Evolutionary conservation across 331 rosid genomes (phyloP), one percentile per base, ranked within the genome.

Genomic region (Cydonia oblonga): DNA sequence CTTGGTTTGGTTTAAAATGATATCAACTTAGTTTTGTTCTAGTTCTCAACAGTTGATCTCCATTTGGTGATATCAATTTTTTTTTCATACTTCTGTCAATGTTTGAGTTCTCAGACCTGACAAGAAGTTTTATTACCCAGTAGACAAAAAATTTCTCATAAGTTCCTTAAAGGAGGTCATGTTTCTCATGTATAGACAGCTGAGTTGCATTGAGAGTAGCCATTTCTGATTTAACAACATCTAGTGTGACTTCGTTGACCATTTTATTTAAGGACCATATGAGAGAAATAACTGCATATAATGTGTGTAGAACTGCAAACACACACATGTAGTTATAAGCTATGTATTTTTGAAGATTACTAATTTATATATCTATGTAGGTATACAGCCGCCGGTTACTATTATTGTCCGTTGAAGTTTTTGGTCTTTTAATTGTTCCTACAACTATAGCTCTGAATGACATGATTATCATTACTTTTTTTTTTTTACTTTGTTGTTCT

Each of bases 401-500:
- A 13, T 24, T 30, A 33, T 38, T 40, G 35, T 44, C 57, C 28
- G 32, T 26, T 42, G 33, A 14, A 35, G 10, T n/a, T 9, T 3
- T 14, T 16, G 33, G 0, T 13, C 42, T 23, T 42, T 56, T 52
- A 18, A 52, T 9, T 13, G 44, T 61, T 20, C 16, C 49, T 33
- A 22, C 51, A 60, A 2, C 13, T 61, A 18, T 24, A 30, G 16
- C 9, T 8, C 46, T 26, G 25, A 22, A 15, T 22, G 70, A 44
- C 10, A 4, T 53, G 46, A 33, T 74, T 54, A 51, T 67, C 18
- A 26, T 72, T 32, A 32, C 35, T 38, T 70, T 57, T 49, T 38
- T 70, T 57, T 49, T 71, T 53, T 82, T 10, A 71, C 69, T 51
- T 60, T 57, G 18, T 58, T 35, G 46, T 80, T 77, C 71, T 73